Conservation (phyloP, 2,329 filamentous ascomycete genomes). For the Emmonsiellopsis sp. region DNA sequence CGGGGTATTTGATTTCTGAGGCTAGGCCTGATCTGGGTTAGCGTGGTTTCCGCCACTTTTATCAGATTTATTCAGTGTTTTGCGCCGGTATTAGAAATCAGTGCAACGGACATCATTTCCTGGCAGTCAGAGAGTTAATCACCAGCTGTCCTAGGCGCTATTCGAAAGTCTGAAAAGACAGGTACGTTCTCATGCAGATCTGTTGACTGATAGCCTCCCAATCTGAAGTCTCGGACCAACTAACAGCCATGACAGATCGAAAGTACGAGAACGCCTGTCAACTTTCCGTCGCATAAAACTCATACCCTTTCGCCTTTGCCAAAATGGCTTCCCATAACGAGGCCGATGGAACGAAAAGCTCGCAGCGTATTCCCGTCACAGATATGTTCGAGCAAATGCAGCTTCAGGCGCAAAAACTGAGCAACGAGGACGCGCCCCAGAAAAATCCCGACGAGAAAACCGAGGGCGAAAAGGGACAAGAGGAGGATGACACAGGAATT, state of each 20-base stretch:
- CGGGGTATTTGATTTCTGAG: constrained; percentile 19
- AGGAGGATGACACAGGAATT: constrained; percentile 33
- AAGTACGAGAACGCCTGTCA: not conserved
- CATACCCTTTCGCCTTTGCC: not conserved
- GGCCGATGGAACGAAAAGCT: not conserved
- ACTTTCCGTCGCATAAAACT: not conserved
- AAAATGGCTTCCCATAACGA: not conserved
- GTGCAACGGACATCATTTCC: too few species aligned
- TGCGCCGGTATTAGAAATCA: not conserved
- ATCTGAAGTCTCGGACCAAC: not conserved
- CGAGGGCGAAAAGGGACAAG: constrained; percentile 13
- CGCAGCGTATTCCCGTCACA: not conserved
- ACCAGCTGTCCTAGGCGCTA: too few species aligned
- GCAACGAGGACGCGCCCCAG: not conserved
- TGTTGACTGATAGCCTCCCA: too few species aligned
- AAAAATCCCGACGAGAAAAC: not conserved
- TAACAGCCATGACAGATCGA: not conserved
- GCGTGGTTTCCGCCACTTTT: constrained; percentile 5
- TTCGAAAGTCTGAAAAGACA: too few species aligned
- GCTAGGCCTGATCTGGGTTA: constrained; percentile 1
- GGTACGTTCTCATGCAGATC: too few species aligned
- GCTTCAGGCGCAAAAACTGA: not conserved
- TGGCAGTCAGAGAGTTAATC: too few species aligned
- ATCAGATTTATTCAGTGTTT: not conserved
- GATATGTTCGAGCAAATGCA: not conserved